A percentile compares a stretch with the other conserved stretches of the same genome.
Conservation (phyloP, 2,329 filamentous ascomycete genomes). For the Talaromyces pinophilus region DNA sequence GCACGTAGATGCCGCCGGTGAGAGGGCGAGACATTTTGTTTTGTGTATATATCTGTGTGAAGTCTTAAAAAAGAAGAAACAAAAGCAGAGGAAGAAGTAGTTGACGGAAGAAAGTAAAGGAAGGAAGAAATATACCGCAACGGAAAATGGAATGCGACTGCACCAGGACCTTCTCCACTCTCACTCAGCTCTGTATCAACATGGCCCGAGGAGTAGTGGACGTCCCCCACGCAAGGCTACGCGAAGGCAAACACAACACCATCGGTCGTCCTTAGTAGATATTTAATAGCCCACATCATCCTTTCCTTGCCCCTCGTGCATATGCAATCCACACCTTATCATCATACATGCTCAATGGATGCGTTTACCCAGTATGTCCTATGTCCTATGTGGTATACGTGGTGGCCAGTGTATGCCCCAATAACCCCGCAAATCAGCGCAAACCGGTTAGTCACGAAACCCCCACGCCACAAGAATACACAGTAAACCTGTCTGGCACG, state of each 20-base stretch:
- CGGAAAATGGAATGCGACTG: background rate
- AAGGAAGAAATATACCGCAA: background rate
- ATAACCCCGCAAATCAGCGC: constrained; percentile 5
- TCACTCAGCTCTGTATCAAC: background rate
- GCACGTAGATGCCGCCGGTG: constrained; percentile 65
- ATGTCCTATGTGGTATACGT: too few species aligned
- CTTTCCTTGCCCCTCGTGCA: background rate
- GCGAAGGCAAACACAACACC: background rate
- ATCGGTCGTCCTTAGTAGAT: too few species aligned
- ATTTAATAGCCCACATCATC: background rate
- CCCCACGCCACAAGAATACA: background rate
- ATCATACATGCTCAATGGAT: background rate
- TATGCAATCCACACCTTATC: background rate
- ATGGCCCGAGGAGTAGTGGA: background rate
- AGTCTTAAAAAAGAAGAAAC: background rate
- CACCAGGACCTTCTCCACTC: background rate
- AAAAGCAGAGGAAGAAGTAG: background rate
- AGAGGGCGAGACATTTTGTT: constrained; percentile 32
- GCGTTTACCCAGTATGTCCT: background rate
- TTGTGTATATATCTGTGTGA: background rate
- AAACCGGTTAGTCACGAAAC: constrained; percentile 10
- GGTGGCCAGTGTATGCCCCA: background rate
- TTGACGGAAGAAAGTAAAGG: background rate
- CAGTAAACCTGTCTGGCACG: background rate
- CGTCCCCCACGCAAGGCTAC: background rate